These are phyloP conservation scores for Cladosporium sp. DNA, from an alignment of 2,329 filamentous ascomycete species.

Conservation along the genomic window DNA sequence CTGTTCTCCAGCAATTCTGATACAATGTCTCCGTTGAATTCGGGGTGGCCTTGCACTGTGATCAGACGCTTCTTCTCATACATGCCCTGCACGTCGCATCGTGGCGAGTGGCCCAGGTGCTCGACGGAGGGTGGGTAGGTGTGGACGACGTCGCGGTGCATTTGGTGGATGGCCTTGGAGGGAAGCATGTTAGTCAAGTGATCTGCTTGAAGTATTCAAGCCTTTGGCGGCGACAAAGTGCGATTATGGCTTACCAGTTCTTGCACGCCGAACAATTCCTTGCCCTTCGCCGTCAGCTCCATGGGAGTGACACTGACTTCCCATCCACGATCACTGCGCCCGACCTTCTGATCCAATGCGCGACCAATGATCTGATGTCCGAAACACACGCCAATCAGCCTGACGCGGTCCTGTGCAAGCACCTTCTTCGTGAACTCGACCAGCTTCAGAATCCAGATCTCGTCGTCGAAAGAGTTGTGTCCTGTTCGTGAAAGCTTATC, in stretches of 20 bases:
- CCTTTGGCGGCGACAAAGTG: background rate
- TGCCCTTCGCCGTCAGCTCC: conserved; percentile 64
- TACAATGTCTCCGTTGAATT: conserved; percentile 71
- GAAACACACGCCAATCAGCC: conserved; percentile 78
- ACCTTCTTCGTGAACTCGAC: conserved; percentile 63
- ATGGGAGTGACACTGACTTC: conserved; percentile 73
- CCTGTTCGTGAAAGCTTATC: conserved; percentile 38
- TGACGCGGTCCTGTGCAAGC: conserved; percentile 58
- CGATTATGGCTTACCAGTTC: conserved; percentile 46
- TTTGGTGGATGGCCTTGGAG: conserved; percentile 67
- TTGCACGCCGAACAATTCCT: conserved; percentile 65
- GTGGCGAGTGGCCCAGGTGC: conserved; percentile 59
- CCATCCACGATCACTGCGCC: conserved; percentile 67
- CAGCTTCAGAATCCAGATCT: conserved; percentile 71
- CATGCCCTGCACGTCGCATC: conserved; percentile 76
- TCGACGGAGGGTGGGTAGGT: conserved; percentile 59
- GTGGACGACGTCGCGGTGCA: conserved; percentile 77
- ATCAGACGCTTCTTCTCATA: conserved; percentile 64
- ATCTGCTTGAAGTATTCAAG: background rate
- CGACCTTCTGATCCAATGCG: conserved; percentile 65
- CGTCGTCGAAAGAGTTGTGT: conserved; percentile 68
- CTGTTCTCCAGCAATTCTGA: conserved; percentile 62
- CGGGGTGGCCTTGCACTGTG: conserved; percentile 81
- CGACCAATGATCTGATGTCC: conserved; percentile 81
- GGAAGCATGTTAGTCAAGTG: background rate